Evolutionary conservation across 2,329 filamentous ascomycete species (phyloP), one percentile per base, ranked within the genome.

Genomic region (Pleomassaria siparia): DNA sequence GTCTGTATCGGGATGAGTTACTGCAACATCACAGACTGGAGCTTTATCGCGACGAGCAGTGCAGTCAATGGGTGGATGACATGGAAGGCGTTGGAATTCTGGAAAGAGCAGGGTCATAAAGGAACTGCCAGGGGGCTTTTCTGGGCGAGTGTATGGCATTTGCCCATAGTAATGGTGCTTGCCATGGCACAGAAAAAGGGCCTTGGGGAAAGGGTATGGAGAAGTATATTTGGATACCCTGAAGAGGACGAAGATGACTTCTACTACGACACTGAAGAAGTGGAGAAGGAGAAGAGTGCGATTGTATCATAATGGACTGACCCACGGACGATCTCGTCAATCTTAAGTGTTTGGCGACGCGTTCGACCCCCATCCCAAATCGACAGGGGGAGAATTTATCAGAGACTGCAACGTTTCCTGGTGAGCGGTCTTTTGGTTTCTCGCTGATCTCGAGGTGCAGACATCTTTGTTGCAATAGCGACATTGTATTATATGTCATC

Each of bases 131-230:
- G 90, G 46, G 86, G 87, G 0, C 72, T 99, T 43, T 99, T 99
- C 71, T 99, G 94, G 94, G 91, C 94, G 1, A 96, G 90, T 69
- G 90, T 99, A 9, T 97, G 92, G 94, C 91, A 96, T 74, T 71
- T 99, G 40, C 94, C 94, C 0, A 87, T 87, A 21, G 80, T 97
- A 33, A 84, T 99, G 78, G 90, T 96, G 39, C 76, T 96, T 51
- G 92, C 91, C 2, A 86, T 97, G 71, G 82, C 88, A 46, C 89
- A 95, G 72, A 99, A 99, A 80, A 95, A 91, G 74, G 92, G 91
- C 2, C 43, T 71, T n/a, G 61, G 55, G 5, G 66, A 70, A 46
- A 56, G 66, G 15, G 36, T 71, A 4, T 70, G 60, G 29, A 53
- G 62, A 32, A 62, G 60, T 33, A 22, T 70, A 3, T 60, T 71